A percentile compares a stretch with the other conserved stretches of the same genome.
Evolutionary conservation across 805 yeast genomes (phyloP).

Genomic region (Metschnikowia similis): DNA sequence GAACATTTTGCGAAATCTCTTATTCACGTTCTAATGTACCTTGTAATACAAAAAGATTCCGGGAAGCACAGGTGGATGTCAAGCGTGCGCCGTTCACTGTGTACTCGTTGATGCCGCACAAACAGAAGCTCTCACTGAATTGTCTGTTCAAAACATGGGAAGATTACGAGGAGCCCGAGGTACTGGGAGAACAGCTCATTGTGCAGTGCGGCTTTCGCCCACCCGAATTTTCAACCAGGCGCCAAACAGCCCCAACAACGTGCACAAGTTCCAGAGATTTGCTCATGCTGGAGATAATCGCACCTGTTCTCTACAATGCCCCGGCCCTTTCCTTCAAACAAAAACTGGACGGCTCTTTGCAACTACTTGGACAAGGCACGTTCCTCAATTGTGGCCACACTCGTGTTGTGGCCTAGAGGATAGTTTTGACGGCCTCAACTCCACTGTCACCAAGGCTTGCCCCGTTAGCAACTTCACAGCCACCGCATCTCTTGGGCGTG

Average conservation of each 20-base stretch:
- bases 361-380: slow-evolving; percentile 85
- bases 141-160: slow-evolving; percentile 85
- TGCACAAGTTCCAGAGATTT: slow-evolving; percentile 80
- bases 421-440: slow-evolving; percentile 84
- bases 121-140: slow-evolving; percentile 81
- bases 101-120: slow-evolving; percentile 77
- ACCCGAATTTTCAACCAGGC: slow-evolving; percentile 80
- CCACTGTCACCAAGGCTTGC: too few relatives aligned
- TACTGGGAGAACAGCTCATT: slow-evolving; percentile 72
- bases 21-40: too few relatives aligned
- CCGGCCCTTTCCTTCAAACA: slow-evolving; percentile 79
- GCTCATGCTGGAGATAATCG: slow-evolving; percentile 72
- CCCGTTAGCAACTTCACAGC: too few relatives aligned
- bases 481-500: too few relatives aligned
- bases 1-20: too few relatives aligned
- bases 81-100: slow-evolving; percentile 51
- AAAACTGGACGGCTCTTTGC: slow-evolving; percentile 43
- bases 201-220: slow-evolving; percentile 91
- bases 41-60: too few relatives aligned
- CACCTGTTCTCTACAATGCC: slow-evolving; percentile 79
- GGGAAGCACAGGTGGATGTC: slow-evolving; percentile 43
- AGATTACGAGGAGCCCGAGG: slow-evolving; percentile 79
- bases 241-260: slow-evolving; percentile 74
- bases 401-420: slow-evolving; percentile 82
- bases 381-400: slow-evolving; percentile 82